Evolutionary conservation across 805 yeast genomes (phyloP).

Genomic region (Candida glaebosa): DNA sequence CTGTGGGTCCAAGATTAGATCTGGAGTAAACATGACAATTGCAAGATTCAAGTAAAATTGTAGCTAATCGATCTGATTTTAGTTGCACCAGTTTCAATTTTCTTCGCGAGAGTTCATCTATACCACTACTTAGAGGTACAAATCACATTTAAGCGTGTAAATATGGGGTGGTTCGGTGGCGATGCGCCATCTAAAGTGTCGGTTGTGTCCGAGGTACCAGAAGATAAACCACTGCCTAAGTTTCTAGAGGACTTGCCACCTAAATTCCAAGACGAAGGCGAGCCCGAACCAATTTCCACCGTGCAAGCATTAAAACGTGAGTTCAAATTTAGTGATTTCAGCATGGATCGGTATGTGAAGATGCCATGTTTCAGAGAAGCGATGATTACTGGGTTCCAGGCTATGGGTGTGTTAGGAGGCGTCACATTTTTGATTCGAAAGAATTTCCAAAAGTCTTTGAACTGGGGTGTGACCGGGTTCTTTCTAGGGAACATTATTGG

Average conservation of each 20-base stretch:
- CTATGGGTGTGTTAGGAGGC: constrained; percentile 66
- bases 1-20: constrained; percentile 66
- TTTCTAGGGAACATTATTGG: constrained; percentile 76
- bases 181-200: constrained; percentile 34
- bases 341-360: constrained; percentile 44
- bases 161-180: constrained; percentile 44
- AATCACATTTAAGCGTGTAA: no score
- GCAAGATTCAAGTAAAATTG: neutral
- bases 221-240: constrained; percentile 15
- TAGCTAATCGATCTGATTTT: neutral
- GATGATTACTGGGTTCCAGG: constrained; percentile 68
- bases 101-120: no score
- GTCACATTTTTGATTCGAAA: constrained; percentile 67
- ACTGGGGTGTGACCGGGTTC: constrained; percentile 84
- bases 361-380: constrained; percentile 84
- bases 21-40: constrained; percentile 19
- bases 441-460: constrained; percentile 56
- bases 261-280: constrained; percentile 40
- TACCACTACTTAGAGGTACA: no score
- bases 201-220: constrained; percentile 26
- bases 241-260: constrained; percentile 53
- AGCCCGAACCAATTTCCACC: constrained; percentile 12
- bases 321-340: constrained; percentile 50
- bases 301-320: constrained; percentile 37
- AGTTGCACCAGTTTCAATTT: no score